phyloP scores from a whole-genome alignment of 2,329 filamentous ascomycete species.

The Aspergillus aculeatus region DNA sequence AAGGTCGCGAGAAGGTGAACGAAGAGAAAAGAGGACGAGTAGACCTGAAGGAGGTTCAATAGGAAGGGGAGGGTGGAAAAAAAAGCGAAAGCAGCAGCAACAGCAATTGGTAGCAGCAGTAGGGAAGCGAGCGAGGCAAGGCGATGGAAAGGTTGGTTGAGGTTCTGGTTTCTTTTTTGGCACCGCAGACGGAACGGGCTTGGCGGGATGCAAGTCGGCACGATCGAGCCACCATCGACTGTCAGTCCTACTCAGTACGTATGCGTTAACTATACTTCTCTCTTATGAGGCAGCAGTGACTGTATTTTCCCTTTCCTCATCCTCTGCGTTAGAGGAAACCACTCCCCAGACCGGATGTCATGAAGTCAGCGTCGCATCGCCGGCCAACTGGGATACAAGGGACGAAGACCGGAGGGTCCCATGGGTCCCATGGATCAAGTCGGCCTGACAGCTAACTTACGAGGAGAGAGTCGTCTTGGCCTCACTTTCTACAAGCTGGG shows the following conservation, averaged over 20 bases:
- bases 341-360: neutral
- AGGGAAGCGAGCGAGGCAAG: neutral
- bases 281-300: neutral
- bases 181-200: slow-evolving; percentile 14
- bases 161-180: neutral
- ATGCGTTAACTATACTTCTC: neutral
- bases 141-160: neutral
- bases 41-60: neutral
- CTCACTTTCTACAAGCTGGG: too few species aligned
- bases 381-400: neutral
- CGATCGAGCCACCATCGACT: neutral
- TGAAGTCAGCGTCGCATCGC: neutral
- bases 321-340: neutral
- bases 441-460: neutral
- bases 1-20: neutral
- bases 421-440: neutral
- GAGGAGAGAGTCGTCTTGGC: too few species aligned
- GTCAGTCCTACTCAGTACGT: too few species aligned
- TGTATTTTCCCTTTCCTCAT: neutral
- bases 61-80: neutral
- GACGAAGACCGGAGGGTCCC: neutral
- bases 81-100: neutral
- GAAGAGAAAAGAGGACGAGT: neutral
- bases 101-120: neutral
- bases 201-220: slow-evolving; percentile 11